phyloP scores from a whole-genome alignment of 805 yeast genomes.

The Danielozyma ontarioensis region DNA sequence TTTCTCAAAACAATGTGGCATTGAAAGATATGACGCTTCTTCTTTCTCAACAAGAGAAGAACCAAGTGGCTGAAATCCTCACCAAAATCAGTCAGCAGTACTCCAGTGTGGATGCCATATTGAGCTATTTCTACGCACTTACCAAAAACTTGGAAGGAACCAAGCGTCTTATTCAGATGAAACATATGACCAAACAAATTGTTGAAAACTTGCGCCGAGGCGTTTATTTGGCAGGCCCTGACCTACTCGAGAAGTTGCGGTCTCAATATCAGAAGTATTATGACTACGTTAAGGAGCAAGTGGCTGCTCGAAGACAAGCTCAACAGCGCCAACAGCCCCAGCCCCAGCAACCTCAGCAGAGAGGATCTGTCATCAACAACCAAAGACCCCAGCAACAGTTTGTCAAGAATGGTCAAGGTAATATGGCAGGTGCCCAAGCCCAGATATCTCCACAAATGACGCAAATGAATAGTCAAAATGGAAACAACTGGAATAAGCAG shows the following conservation, averaged over 20 bases:
- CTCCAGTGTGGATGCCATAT: slow-evolving; percentile 66
- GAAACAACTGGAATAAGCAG: background rate
- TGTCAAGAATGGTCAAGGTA: too few relatives aligned
- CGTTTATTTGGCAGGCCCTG: slow-evolving; percentile 66
- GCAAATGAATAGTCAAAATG: background rate
- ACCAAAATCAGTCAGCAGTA: slow-evolving; percentile 54
- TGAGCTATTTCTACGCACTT: slow-evolving; percentile 72
- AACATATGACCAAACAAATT: slow-evolving; percentile 72
- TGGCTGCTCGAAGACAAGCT: slow-evolving; percentile 35
- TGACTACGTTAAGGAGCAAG: slow-evolving; percentile 66
- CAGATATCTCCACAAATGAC: background rate
- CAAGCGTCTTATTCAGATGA: slow-evolving; percentile 69
- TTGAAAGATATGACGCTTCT: slow-evolving; percentile 60
- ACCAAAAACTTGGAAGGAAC: slow-evolving; percentile 75
- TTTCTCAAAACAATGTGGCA: slow-evolving; percentile 58
- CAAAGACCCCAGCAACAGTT: slow-evolving; percentile 7
- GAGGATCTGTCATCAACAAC: too few relatives aligned
- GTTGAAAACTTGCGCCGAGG: slow-evolving; percentile 64
- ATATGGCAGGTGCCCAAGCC: background rate
- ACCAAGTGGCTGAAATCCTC: slow-evolving; percentile 50
- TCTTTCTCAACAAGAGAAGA: slow-evolving; percentile 61
- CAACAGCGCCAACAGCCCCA: slow-evolving; percentile 16
- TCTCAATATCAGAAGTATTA: slow-evolving; percentile 71
- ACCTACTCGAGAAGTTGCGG: slow-evolving; percentile 63
- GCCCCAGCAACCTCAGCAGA: slow-evolving; percentile 22